These are phyloP conservation scores for Polygonum maritimum DNA, from an alignment of 148 eudicot species.

Conservation along the genomic window DNA sequence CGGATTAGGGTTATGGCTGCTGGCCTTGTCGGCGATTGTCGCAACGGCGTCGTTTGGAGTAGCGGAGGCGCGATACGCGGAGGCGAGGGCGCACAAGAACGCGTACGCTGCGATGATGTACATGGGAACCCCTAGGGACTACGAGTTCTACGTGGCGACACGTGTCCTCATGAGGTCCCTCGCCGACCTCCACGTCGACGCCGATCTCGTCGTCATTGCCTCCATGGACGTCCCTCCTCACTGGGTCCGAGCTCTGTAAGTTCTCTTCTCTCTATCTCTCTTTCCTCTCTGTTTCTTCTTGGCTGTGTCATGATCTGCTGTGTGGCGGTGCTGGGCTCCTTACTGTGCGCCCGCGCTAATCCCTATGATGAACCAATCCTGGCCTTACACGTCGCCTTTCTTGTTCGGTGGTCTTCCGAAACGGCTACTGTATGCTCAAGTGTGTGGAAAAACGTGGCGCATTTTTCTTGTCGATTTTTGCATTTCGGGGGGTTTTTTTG, in stretches of 20 bases:
- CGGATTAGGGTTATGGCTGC: neutral
- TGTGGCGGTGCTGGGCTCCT: neutral
- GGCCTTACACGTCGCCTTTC: neutral
- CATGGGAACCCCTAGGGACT: conserved; percentile 10
- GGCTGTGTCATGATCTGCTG: neutral
- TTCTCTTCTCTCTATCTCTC: neutral
- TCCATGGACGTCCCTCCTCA: conserved; percentile 14
- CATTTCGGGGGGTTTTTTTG: neutral
- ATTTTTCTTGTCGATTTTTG: neutral
- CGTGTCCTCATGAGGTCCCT: conserved; percentile 11
- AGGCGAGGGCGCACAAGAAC: conserved; percentile 5
- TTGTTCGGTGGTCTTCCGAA: neutral
- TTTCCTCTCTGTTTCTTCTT: neutral
- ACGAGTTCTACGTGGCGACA: conserved; percentile 13
- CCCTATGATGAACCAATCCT: neutral
- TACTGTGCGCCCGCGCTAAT: neutral
- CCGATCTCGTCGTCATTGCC: conserved; percentile 20
- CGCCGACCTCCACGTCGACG: conserved; percentile 13
- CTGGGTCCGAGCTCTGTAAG: conserved; percentile 16
- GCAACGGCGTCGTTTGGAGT: conserved; percentile 1
- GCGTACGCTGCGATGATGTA: conserved; percentile 13
- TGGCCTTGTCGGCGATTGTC: neutral
- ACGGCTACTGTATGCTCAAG: neutral
- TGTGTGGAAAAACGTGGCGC: neutral
- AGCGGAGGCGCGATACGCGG: conserved; percentile 1